A percentile compares a stretch with the other conserved stretches of the same genome.
Conservation (phyloP, 129 eudicot species). For the Flaveria trinervia region DNA sequence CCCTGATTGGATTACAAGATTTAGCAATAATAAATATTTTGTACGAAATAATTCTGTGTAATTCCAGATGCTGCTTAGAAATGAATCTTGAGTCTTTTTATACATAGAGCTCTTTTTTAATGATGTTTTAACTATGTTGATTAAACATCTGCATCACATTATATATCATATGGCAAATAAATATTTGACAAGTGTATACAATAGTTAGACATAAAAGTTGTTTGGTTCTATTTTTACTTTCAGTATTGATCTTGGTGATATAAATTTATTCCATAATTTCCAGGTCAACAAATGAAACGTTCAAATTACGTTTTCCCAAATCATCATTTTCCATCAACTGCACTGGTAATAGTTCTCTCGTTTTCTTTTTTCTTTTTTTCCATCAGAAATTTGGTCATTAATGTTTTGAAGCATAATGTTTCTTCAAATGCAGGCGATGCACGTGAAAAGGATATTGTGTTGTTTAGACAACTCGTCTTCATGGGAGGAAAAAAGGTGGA, state of each 20-base stretch:
- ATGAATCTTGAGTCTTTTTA: background rate
- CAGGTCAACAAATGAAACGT: constrained; percentile 65
- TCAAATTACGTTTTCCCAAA: constrained; percentile 64
- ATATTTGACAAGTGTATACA: background rate
- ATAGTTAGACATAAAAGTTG: background rate
- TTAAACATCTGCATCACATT: background rate
- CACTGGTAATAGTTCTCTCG: constrained; percentile 52
- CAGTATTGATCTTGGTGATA: background rate
- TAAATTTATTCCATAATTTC: background rate
- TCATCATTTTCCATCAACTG: constrained; percentile 78
- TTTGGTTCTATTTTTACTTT: background rate
- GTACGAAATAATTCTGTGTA: background rate
- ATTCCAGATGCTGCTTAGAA: background rate
- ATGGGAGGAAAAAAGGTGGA: constrained; percentile 45
- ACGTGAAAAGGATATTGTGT: constrained; percentile 74
- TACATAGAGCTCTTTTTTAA: background rate
- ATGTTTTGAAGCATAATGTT: constrained; percentile 2
- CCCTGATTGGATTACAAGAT: background rate
- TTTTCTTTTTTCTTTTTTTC: constrained; percentile 1
- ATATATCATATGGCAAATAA: background rate
- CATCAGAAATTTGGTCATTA: background rate
- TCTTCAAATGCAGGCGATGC: constrained; percentile 73
- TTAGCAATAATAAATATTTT: no score
- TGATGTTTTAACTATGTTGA: background rate
- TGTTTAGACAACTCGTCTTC: constrained; percentile 70